Percentiles rank a stretch among this genome's conserved stretches.
These are phyloP conservation scores for Debaryomycetaceae sp. DNA, from an alignment of 1,139 yeast genomes.

Conservation along the genomic window DNA sequence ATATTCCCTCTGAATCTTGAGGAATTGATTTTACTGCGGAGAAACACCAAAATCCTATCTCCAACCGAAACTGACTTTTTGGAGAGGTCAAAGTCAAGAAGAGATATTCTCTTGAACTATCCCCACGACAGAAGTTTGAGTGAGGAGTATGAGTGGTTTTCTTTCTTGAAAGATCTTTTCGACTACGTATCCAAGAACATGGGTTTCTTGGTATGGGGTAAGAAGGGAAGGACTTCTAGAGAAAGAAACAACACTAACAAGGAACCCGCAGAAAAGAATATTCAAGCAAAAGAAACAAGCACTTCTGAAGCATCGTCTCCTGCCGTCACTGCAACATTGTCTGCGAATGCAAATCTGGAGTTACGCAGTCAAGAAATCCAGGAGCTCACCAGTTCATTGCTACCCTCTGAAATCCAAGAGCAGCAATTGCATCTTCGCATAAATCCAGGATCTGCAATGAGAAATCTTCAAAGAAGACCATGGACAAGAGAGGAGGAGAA, in stretches of 20 bases:
- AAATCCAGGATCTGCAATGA: slow-evolving; percentile 25
- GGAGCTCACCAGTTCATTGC: slow-evolving; percentile 27
- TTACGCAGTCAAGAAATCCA: slow-evolving; percentile 15
- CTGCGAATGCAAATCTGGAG: slow-evolving; percentile 4
- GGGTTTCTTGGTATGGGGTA: slow-evolving; percentile 71
- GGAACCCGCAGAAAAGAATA: slow-evolving; percentile 5
- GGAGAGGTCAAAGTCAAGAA: slow-evolving; percentile 65
- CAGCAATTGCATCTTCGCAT: slow-evolving; percentile 41
- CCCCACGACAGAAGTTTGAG: slow-evolving; percentile 39
- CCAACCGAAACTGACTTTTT: slow-evolving; percentile 74
- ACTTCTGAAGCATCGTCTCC: slow-evolving; percentile 4
- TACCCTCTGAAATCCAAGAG: slow-evolving; percentile 49
- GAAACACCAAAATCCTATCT: slow-evolving; percentile 37
- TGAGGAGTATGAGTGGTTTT: slow-evolving; percentile 32
- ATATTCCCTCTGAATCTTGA: slow-evolving; percentile 70
- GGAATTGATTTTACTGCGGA: slow-evolving; percentile 27
- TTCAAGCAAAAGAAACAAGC: slow-evolving; percentile 27
- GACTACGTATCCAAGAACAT: slow-evolving; percentile 77
- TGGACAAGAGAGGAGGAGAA: slow-evolving; percentile 92
- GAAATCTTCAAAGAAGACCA: slow-evolving; percentile 50
- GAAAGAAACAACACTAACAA: slow-evolving; percentile 4
- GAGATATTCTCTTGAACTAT: slow-evolving; percentile 54
- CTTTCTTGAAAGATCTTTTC: slow-evolving; percentile 56
- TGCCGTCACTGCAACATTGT: slow-evolving; percentile 2
- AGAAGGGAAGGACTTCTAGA: slow-evolving; percentile 38